Base-by-base conservation (phyloP, 768 basidiomycete species). In the Leccinum ochraceum region DNA sequence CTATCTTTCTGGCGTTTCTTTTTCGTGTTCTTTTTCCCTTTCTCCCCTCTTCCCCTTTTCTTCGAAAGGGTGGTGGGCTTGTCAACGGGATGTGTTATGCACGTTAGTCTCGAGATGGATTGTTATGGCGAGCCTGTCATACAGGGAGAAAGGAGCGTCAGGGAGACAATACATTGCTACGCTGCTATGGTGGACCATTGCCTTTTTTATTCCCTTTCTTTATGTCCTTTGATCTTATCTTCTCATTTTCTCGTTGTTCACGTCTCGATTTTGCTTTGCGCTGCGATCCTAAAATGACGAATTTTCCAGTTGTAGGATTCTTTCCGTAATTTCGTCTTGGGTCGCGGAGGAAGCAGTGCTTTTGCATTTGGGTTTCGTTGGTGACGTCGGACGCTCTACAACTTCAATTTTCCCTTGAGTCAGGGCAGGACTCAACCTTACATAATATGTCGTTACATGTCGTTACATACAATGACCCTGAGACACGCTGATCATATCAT, bases 301-400 rank as follows among this genome's bases (percentile, higher is more conserved):
- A 8, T n/a, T 44, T 32, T 52, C 51, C 51, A 30, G 51, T 52
- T 52, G 51, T 52, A 52, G 51, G 49, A 17, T 52, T 26, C n/a
- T 44, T n/a, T 7, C 42, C 42, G n/a, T 4, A n/a, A n/a, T 16
- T 32, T 52, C 51, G 51, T 52, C 51, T 9, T 32, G 11, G 17
- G 9, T 51, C 4, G 42, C 9, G 42, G 42, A 44, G 39, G 17
- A 42, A 24, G 49, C 22, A 48, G 46, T 28, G 14, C 8, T 16
- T 28, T 14, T 51, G 8, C 42, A 44, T 44, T 44, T n/a, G 42
- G 42, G 42, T 44, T 42, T 42, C n/a, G 42, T 17, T 28, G 49
- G 49, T 13, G 26, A 51, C 17, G 9, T 44, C 42, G 42, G 42
- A 44, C 42, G 42, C 42, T 44, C 42, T n/a, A 10, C 9, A n/a